Conservation (phyloP, 192 early-diverging fungal genomes). For the Coemansia reversa region DNA sequence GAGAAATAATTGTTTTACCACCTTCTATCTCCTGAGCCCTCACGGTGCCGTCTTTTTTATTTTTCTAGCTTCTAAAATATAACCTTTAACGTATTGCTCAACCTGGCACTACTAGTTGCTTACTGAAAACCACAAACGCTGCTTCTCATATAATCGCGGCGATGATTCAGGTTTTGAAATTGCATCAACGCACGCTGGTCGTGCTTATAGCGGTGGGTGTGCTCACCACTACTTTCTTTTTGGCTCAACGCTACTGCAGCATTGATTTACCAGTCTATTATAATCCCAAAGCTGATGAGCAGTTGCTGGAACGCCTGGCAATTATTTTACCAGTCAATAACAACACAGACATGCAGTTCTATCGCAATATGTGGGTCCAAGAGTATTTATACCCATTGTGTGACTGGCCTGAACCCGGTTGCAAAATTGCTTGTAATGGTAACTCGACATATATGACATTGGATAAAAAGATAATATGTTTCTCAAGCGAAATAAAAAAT, state of each 20-base stretch:
- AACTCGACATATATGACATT: constrained; percentile 34
- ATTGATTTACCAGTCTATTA: constrained; percentile 13
- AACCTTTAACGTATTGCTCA: no score
- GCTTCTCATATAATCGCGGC: no score
- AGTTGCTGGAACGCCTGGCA: constrained; percentile 23
- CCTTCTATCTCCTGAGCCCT: no score
- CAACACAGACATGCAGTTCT: constrained; percentile 55
- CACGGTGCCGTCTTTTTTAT: no score
- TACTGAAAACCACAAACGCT: no score
- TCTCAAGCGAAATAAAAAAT: constrained; percentile 25
- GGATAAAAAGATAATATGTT: constrained; percentile 43
- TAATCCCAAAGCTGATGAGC: constrained; percentile 2
- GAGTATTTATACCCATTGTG: constrained; percentile 45
- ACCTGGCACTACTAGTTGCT: no score
- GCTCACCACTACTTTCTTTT: constrained; percentile 14
- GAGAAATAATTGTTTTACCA: no score
- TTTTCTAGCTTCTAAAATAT: no score
- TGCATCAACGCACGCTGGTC: constrained; percentile 10
- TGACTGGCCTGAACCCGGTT: constrained; percentile 39
- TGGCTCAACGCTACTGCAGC: background rate
- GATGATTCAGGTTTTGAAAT: background rate
- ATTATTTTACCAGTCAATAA: constrained; percentile 46
- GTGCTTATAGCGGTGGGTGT: constrained; percentile 17
- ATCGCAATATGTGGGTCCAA: constrained; percentile 49
- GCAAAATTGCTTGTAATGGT: constrained; percentile 45